These are phyloP conservation scores for Coleophoma cylindrospora DNA, from an alignment of 2,329 filamentous ascomycete genomes.

Conservation along the genomic window DNA sequence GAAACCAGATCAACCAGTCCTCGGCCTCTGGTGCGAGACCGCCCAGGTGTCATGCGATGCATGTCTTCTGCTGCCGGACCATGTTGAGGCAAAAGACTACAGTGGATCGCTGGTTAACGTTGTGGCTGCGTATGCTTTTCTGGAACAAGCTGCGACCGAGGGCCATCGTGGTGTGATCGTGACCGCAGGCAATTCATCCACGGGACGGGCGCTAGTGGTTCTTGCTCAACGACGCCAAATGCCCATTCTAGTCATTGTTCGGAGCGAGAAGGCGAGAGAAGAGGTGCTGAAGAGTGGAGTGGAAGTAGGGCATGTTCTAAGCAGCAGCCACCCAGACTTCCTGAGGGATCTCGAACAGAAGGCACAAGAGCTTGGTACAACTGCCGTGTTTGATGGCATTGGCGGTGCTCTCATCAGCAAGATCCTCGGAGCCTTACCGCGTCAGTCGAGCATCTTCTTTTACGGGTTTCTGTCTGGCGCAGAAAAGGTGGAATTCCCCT, in stretches of 20 bases:
- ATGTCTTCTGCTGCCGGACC: conserved; percentile 1
- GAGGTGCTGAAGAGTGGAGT: not conserved
- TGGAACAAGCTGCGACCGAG: not conserved
- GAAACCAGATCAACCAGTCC: not conserved
- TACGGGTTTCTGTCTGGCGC: not conserved
- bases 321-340: not conserved
- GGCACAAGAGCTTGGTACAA: not conserved
- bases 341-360: not conserved
- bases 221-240: not conserved
- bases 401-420: not conserved
- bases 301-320: not conserved
- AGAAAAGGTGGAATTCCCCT: not conserved
- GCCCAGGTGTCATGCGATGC: not conserved
- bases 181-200: conserved; percentile 1
- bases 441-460: not conserved
- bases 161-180: conserved; percentile 1
- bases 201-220: not conserved
- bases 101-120: conserved; percentile 2
- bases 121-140: conserved; percentile 1
- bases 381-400: not conserved
- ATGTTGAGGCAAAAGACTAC: conserved; percentile 2
- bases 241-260: not conserved
- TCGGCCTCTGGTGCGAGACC: conserved; percentile 1
- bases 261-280: not conserved
- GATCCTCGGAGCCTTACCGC: not conserved